These are phyloP conservation scores for Westerdykella aurantiaca DNA, from an alignment of 2,329 filamentous ascomycete genomes.

Conservation along the genomic window DNA sequence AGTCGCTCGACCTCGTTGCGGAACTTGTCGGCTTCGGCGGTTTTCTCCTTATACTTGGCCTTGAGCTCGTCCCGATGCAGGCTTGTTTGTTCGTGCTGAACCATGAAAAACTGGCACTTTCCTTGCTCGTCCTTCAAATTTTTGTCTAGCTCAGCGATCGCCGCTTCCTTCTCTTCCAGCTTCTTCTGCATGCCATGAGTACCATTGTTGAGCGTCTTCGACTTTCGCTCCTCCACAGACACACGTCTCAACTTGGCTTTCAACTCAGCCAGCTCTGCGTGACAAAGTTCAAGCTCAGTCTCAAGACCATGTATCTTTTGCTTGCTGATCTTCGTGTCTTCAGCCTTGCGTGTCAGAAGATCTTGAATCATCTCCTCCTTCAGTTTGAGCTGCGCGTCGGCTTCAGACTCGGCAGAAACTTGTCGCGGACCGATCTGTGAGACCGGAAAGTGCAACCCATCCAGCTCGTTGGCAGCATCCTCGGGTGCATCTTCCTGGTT, in stretches of 20 bases:
- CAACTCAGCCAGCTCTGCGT: not conserved
- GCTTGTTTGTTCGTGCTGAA: too few species aligned
- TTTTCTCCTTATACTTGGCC: conserved; percentile 16
- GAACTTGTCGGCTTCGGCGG: conserved; percentile 12
- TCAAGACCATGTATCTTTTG: not conserved
- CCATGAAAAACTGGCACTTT: conserved; percentile 2
- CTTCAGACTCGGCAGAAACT: too few species aligned
- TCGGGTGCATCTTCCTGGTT: too few species aligned
- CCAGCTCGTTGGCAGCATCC: too few species aligned
- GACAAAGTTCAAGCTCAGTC: not conserved
- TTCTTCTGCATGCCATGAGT: conserved; percentile 6
- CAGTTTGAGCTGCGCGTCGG: too few species aligned
- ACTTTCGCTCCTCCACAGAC: too few species aligned
- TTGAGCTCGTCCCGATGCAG: not conserved
- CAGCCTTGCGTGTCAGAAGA: too few species aligned
- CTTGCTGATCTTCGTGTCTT: not conserved
- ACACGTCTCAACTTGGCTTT: not conserved
- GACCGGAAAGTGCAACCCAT: too few species aligned
- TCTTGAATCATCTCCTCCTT: too few species aligned
- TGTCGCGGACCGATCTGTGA: too few species aligned
- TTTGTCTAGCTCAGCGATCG: conserved; percentile 10
- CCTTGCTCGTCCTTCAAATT: conserved; percentile 4
- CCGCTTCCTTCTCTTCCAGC: conserved; percentile 8
- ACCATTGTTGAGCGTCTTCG: too few species aligned
- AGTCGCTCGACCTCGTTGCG: conserved; percentile 11